Conservation (phyloP, 352 stramenopile species). For the Phytophthora quininea region DNA sequence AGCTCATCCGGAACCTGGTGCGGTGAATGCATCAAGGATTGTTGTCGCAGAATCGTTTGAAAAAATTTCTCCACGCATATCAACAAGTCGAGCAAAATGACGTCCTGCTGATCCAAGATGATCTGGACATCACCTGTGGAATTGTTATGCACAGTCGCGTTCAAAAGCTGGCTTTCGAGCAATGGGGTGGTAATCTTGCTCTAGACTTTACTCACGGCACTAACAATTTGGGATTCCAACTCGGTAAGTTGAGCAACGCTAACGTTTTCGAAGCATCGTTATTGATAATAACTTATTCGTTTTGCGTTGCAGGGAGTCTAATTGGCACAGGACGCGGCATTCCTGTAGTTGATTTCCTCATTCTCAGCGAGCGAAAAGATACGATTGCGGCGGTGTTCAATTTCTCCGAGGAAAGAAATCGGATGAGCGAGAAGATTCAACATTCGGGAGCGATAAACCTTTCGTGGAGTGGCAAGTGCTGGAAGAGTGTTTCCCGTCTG, state of each 20-base stretch:
- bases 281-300: not conserved
- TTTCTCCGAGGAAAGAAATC: not conserved
- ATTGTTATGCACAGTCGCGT: not conserved
- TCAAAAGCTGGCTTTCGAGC: not conserved
- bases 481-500: constrained; percentile 1
- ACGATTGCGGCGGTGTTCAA: not conserved
- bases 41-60: constrained; percentile 1
- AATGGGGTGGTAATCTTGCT: constrained; percentile 1
- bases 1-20: constrained; percentile 8
- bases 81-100: constrained; percentile 5
- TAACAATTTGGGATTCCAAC: not conserved
- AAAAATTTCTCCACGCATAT: constrained; percentile 7
- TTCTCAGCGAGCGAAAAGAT: not conserved
- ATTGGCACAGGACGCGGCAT: not conserved
- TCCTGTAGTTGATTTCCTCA: not conserved
- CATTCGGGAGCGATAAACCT: not conserved
- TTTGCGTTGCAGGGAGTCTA: not conserved
- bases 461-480: not conserved
- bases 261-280: not conserved
- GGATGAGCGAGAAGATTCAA: not conserved
- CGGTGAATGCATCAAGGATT: not conserved
- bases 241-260: not conserved
- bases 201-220: constrained; percentile 8
- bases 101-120: constrained; percentile 11
- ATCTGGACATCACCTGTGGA: constrained; percentile 8